Evolutionary conservation across 23 red algal species (phyloP), one percentile per base, ranked within the genome.

Genomic region (Cyanidioschyzon merolae): DNA sequence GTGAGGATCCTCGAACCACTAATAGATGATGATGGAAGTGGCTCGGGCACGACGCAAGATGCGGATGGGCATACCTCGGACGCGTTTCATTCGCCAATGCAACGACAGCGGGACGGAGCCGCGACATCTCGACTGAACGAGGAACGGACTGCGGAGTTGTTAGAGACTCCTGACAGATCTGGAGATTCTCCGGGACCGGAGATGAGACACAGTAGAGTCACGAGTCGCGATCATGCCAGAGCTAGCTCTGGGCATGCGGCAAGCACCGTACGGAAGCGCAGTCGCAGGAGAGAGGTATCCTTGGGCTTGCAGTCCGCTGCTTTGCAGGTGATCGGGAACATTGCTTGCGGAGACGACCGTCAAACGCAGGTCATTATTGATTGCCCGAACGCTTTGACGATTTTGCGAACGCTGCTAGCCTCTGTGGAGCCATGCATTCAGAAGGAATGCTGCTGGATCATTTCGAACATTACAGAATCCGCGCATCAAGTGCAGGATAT

Each of bases 321-420:
- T 0, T 37, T 96, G 39, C 92, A 96, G 79, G 92, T 96, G 37
- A 79, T 96, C 29, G 92, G 92, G 16, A 96, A 96, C 58, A 85
- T 96, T 26, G 92, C 92, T 0, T 96, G 92, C 78, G 92, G 92
- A 0, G 92, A 96, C 76, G 92, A 96, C 76, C 83, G 88, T 26
- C 92, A 96, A 67, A 96, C 92, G n/a, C 92, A 96, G 40, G 88
- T 96, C 18, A 89, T 96, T 18, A 96, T 96, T 78, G 88, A 96
- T 54, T 90, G 92, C 75, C 63, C 63, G 63, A 79, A 90, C n/a
- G 92, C 88, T 27, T 74, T 96, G 74, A 84, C 87, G 0, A 88
- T 87, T 76, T 75, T 96, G 1, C 37, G 85, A 21, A 83, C 76
- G 31, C 75, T 96, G 37, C 51, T 96, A n/a, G 87, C 87, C 2